Base-by-base conservation (phyloP, 805 yeast genomes). In the Hanseniaspora mollemarum region DNA sequence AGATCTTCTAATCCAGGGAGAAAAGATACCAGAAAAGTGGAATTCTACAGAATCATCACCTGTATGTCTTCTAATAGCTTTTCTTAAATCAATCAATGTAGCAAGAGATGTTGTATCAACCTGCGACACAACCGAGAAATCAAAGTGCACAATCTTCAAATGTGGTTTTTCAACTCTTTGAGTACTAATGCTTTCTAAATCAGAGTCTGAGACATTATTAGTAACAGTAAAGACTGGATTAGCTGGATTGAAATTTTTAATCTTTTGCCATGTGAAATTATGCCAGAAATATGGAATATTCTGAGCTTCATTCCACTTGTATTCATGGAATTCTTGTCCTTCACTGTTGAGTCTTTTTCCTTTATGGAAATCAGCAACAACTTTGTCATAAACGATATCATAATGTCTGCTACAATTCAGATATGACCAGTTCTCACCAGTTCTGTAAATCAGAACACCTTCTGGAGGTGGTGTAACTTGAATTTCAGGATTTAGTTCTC, bases 251-350 rank as follows among this genome's bases (percentile, higher is more conserved):
- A 60, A 65, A 18, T 22, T 8, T 36, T 41, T 42, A 5, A 49
- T 36, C 18, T 45, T 45, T 24, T 46, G 28, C 38, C 46, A 40
- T 3, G 45, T 31, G 12, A 45, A 38, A 32, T 45, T 45, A 19
- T 46, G 31, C 43, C 49, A 48, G 26, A 58, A 39, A 2, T 54
- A 54, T 31, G 71, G 67, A 31, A 78, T 84, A 43, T 60, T 59
- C 55, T 94, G 94, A 16, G 87, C 87, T 60, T 87, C 90, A 62
- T 87, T 87, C 95, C 96, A 88, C 18, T 95, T 88, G 56, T 87
- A 75, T 28, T 51, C 53, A 26, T 32, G 40, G 29, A 32, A 39
- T n/a, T 48, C 51, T 52, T 81, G 81, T 53, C 70, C 57, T 58
- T 70, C 60, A 52, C 58, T 64, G 45, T 61, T 55, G 8, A 62